Percentiles rank a stretch among this genome's conserved stretches.
phyloP scores from a whole-genome alignment of 768 basidiomycete species.

The Naganishia randhawae region DNA sequence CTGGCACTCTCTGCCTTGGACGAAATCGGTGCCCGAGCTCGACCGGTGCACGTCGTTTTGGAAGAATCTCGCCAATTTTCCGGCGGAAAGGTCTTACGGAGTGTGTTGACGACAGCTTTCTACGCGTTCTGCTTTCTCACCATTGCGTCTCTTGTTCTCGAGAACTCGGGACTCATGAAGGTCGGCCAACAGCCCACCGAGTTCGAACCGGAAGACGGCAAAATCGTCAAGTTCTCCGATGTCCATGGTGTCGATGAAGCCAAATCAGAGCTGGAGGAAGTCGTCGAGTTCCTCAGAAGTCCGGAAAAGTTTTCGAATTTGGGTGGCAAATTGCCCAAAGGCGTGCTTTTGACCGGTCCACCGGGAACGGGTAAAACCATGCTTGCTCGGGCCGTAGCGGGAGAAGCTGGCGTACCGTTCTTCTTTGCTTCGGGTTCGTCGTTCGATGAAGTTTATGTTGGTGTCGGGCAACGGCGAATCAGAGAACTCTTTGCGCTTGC shows the following conservation, averaged over 20 bases:
- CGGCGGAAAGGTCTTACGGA: conserved; percentile 20
- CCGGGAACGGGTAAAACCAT: conserved; percentile 90
- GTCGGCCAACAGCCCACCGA: conserved; percentile 69
- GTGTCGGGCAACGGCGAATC: conserved; percentile 71
- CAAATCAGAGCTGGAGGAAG: conserved; percentile 89
- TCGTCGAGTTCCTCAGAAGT: conserved; percentile 92
- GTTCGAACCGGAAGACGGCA: conserved; percentile 73
- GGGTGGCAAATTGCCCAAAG: conserved; percentile 91
- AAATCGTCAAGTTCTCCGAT: conserved; percentile 83
- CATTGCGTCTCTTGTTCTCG: conserved; percentile 79
- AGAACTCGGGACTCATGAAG: conserved; percentile 90
- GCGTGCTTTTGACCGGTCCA: conserved; percentile 63
- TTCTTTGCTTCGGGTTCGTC: conserved; percentile 94
- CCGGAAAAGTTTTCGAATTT: conserved; percentile 82
- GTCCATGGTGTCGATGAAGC: conserved; percentile 98
- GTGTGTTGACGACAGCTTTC: conserved; percentile 25
- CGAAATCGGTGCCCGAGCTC: conserved; percentile 40
- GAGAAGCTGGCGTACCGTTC: conserved; percentile 96
- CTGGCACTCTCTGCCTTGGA: conserved; percentile 23
- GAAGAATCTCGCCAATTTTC: conserved; percentile 29
- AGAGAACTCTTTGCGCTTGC: conserved; percentile 91
- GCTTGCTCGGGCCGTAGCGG: conserved; percentile 93
- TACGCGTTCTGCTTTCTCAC: conserved; percentile 60
- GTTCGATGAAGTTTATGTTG: conserved; percentile 89
- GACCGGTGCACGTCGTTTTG: conserved; percentile 44